Evolutionary conservation across 305 asterid genomes (phyloP).

Genomic region (Fraxinus greggii): DNA sequence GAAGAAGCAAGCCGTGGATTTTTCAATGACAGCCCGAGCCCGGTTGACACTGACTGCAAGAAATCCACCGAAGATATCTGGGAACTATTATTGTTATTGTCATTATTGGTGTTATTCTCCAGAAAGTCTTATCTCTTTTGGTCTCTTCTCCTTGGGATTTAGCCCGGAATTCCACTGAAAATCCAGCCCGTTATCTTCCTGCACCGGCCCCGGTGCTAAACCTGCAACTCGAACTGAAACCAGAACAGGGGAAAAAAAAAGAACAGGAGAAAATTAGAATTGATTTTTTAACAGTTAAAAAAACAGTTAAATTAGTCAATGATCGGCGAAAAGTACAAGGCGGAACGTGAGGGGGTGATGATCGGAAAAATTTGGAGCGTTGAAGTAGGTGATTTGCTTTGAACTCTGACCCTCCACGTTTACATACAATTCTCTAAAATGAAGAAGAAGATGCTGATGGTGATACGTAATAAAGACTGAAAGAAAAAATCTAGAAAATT

Average conservation of each 20-base stretch:
- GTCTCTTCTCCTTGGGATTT: conserved; percentile 62
- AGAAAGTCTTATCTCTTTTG: conserved; percentile 66
- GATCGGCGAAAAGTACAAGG: conserved; percentile 47
- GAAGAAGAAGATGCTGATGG: background rate
- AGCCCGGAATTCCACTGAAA: conserved; percentile 63
- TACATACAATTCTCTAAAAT: conserved; percentile 57
- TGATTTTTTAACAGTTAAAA: background rate
- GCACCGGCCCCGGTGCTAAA: conserved; percentile 52
- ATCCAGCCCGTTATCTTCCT: conserved; percentile 50
- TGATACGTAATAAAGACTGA: background rate
- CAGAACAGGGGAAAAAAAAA: background rate
- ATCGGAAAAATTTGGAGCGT: conserved; percentile 57
- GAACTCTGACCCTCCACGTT: conserved; percentile 69
- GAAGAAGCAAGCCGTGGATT: conserved; percentile 65
- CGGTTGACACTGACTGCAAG: conserved; percentile 84
- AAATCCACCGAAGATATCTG: conserved; percentile 66
- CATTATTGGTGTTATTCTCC: conserved; percentile 47
- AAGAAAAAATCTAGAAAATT: background rate
- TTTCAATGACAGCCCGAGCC: conserved; percentile 85
- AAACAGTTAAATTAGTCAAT: background rate
- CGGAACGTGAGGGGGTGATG: conserved; percentile 77
- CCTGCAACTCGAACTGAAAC: conserved; percentile 64
- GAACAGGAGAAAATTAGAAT: background rate
- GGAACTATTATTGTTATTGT: conserved; percentile 57
- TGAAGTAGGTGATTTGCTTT: conserved; percentile 57